A percentile compares a stretch with the other conserved stretches of the same genome.
phyloP scores from a whole-genome alignment of 352 stramenopile species.

The Globisporangium echinulatum region DNA sequence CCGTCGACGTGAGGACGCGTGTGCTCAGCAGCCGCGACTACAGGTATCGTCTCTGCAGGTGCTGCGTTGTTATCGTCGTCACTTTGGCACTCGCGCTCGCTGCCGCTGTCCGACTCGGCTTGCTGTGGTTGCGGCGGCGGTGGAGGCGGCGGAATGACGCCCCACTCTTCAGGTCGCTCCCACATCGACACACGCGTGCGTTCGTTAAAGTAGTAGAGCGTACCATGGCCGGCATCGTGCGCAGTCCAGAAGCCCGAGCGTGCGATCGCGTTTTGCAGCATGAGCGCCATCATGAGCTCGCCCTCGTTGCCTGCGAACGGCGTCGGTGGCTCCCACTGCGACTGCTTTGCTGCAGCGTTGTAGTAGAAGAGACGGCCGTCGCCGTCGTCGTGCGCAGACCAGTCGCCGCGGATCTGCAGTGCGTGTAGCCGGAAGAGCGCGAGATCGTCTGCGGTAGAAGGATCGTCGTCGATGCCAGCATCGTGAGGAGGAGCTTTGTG shows the following conservation, averaged over 20 bases:
- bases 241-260: constrained; percentile 63
- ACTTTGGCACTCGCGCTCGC: background rate
- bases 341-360: constrained; percentile 34
- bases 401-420: constrained; percentile 45
- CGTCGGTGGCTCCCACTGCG: constrained; percentile 50
- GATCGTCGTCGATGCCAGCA: background rate
- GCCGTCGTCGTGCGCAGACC: constrained; percentile 71
- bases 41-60: background rate
- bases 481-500: constrained; percentile 15
- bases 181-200: constrained; percentile 62
- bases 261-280: constrained; percentile 65
- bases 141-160: constrained; percentile 19
- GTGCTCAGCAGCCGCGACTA: no score
- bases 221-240: constrained; percentile 61
- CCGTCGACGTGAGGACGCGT: background rate
- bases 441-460: background rate
- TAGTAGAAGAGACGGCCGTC: constrained; percentile 78
- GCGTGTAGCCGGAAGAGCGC: constrained; percentile 37
- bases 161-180: constrained; percentile 67
- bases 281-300: constrained; percentile 82
- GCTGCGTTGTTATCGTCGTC: constrained; percentile 4
- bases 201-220: constrained; percentile 78
- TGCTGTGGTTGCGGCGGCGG: constrained; percentile 14
- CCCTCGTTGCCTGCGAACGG: constrained; percentile 46
- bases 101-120: background rate